phyloP scores from a whole-genome alignment of 1,139 yeast genomes.

The Suhomyces bolitotheri region DNA sequence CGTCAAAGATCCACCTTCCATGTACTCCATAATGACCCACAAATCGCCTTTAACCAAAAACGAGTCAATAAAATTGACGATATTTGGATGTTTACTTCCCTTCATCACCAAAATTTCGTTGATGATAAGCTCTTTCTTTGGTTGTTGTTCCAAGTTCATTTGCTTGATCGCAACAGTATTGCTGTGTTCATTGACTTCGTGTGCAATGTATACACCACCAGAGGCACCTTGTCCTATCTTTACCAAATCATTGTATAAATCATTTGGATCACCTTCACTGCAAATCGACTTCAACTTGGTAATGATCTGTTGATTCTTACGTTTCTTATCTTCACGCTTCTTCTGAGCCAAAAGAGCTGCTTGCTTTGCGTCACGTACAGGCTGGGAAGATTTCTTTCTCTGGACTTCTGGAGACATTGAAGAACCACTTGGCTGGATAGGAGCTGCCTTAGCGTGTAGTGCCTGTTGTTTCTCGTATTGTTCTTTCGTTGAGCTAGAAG shows the following conservation, averaged over 20 bases:
- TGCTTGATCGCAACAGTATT: conserved; percentile 89
- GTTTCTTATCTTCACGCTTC: conserved; percentile 73
- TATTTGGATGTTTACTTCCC: conserved; percentile 85
- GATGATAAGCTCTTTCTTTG: conserved; percentile 87
- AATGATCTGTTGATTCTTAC: conserved; percentile 67
- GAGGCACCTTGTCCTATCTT: conserved; percentile 98
- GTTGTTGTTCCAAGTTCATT: conserved; percentile 91
- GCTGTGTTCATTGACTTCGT: conserved; percentile 55
- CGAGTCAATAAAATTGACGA: conserved; percentile 89
- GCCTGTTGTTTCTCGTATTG: conserved; percentile 13
- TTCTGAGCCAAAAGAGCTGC: conserved; percentile 61
- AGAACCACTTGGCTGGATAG: conserved; percentile 11
- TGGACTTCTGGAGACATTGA: conserved; percentile 10
- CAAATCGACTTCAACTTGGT: conserved; percentile 75
- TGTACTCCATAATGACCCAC: conserved; percentile 98
- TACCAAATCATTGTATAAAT: conserved; percentile 61
- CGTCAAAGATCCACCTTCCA: conserved; percentile 97
- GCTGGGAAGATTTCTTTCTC: conserved; percentile 25
- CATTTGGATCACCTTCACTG: conserved; percentile 84
- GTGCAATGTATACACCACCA: conserved; percentile 95
- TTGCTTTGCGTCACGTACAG: conserved; percentile 55
- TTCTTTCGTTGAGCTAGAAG: conserved; percentile 15
- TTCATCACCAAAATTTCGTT: conserved; percentile 94
- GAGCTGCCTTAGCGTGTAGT: conserved; percentile 8
- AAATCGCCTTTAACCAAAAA: conserved; percentile 72